These are phyloP conservation scores for Penicillium maclennaniae DNA, from an alignment of 495 filamentous ascomycete species.

Conservation along the genomic window DNA sequence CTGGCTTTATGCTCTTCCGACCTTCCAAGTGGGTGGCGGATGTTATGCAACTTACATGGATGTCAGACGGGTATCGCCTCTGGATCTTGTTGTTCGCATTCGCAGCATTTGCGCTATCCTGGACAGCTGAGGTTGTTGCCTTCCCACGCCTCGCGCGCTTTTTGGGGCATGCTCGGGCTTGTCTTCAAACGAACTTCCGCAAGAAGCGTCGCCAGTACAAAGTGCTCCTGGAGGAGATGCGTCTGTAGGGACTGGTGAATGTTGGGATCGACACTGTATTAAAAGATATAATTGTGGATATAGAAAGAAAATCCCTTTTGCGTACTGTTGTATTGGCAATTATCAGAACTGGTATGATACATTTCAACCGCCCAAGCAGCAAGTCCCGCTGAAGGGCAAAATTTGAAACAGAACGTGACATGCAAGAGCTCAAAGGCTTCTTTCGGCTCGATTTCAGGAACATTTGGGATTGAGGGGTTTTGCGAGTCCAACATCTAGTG, in stretches of 20 bases:
- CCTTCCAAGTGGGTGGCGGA: constrained; percentile 63
- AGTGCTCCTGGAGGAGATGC: constrained; percentile 69
- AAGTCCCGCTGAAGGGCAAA: constrained; percentile 28
- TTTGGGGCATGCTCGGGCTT: constrained; percentile 56
- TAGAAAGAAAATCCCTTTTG: constrained; percentile 3
- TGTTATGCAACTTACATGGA: constrained; percentile 80
- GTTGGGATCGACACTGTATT: constrained; percentile 8
- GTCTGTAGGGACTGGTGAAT: constrained; percentile 24
- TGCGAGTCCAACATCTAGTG: constrained; percentile 53
- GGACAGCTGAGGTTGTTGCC: constrained; percentile 63
- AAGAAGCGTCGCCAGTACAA: constrained; percentile 91
- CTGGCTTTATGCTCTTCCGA: constrained; percentile 71
- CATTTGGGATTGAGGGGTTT: neutral
- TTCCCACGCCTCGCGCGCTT: constrained; percentile 67
- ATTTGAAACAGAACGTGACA: constrained; percentile 6
- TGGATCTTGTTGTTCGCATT: constrained; percentile 66
- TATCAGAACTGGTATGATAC: constrained; percentile 26
- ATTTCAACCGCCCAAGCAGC: constrained; percentile 16
- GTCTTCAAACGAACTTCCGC: constrained; percentile 49
- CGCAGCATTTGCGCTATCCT: constrained; percentile 61
- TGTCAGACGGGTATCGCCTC: constrained; percentile 66
- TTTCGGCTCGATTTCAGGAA: neutral
- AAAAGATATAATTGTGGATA: constrained; percentile 17
- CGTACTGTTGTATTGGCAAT: constrained; percentile 9
- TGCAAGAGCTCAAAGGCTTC: neutral